phyloP scores from a whole-genome alignment of 192 early-diverging fungal genomes.

The Globomyces pollinis-pini region DNA sequence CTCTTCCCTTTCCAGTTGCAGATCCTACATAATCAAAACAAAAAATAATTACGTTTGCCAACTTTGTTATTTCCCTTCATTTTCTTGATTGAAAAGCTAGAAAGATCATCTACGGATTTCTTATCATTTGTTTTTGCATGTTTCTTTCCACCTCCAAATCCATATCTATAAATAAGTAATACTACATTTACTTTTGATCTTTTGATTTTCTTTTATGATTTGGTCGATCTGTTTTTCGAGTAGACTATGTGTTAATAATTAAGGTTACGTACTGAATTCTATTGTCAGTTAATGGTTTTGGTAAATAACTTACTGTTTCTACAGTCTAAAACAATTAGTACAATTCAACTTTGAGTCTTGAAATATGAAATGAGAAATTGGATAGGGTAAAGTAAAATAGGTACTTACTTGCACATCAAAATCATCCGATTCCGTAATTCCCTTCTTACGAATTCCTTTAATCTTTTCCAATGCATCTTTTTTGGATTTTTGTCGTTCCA shows the following conservation, averaged over 20 bases:
- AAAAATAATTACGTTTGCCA: too few relatives aligned
- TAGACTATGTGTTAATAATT: conserved; percentile 14
- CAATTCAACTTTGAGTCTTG: too few relatives aligned
- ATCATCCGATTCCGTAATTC: conserved; percentile 37
- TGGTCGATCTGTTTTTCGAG: conserved; percentile 9
- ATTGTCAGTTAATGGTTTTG: too few relatives aligned
- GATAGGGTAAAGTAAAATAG: too few relatives aligned
- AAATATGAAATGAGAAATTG: too few relatives aligned
- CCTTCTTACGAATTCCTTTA: conserved; percentile 44
- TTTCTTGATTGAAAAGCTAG: conserved; percentile 45
- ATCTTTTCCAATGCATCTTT: conserved; percentile 86
- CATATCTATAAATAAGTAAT: too few relatives aligned
- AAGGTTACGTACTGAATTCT: conserved; percentile 18
- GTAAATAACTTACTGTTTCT: too few relatives aligned
- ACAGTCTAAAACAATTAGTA: too few relatives aligned
- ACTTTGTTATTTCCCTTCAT: too few relatives aligned
- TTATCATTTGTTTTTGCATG: conserved; percentile 70
- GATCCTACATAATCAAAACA: too few relatives aligned
- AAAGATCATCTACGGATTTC: conserved; percentile 66
- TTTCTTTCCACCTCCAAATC: conserved; percentile 85
- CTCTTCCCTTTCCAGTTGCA: too few relatives aligned
- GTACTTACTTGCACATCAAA: conserved; percentile 66
- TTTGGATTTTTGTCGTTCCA: conserved; percentile 82
- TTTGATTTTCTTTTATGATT: conserved; percentile 42
- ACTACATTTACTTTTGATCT: conserved; percentile 65